phyloP scores from a whole-genome alignment of 2,329 filamentous ascomycete species.

The Calcarisporium arbuscula region DNA sequence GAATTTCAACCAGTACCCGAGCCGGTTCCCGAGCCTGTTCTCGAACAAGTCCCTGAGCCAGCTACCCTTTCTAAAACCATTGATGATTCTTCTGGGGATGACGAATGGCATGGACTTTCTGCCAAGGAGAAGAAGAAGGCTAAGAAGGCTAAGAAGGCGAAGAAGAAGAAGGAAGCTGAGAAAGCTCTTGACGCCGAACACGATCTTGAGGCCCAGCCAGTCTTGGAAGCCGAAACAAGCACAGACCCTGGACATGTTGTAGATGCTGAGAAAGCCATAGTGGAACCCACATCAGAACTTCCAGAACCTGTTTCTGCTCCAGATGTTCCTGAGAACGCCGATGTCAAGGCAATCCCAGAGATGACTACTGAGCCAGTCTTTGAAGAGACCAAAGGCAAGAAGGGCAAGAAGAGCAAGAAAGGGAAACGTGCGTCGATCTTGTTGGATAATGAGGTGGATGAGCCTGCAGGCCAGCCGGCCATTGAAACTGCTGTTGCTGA shows the following conservation, averaged over 20 bases:
- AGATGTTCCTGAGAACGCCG: background rate
- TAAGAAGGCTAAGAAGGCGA: constrained; percentile 15
- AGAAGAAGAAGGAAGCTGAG: constrained; percentile 3
- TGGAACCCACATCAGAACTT: background rate
- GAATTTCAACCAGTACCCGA: no score
- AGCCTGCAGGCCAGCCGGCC: no score
- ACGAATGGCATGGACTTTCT: constrained; percentile 9
- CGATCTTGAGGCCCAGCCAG: background rate
- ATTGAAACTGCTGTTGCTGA: background rate
- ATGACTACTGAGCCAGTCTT: background rate
- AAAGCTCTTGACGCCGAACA: constrained; percentile 3
- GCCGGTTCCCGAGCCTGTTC: constrained; percentile 7
- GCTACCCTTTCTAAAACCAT: constrained; percentile 3
- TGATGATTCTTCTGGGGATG: constrained; percentile 11
- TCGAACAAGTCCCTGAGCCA: constrained; percentile 8
- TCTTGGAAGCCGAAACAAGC: background rate
- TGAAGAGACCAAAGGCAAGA: constrained; percentile 7
- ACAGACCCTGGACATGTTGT: background rate
- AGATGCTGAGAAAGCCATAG: background rate
- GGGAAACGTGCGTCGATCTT: no score
- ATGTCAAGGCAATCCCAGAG: background rate
- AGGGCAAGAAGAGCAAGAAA: constrained; percentile 13
- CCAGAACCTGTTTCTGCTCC: background rate
- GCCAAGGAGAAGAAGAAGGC: constrained; percentile 14
- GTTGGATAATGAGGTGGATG: no score